Evolutionary conservation across 2,329 filamentous ascomycete genomes (phyloP).

Genomic region (Pseudogymnoascus sp.): DNA sequence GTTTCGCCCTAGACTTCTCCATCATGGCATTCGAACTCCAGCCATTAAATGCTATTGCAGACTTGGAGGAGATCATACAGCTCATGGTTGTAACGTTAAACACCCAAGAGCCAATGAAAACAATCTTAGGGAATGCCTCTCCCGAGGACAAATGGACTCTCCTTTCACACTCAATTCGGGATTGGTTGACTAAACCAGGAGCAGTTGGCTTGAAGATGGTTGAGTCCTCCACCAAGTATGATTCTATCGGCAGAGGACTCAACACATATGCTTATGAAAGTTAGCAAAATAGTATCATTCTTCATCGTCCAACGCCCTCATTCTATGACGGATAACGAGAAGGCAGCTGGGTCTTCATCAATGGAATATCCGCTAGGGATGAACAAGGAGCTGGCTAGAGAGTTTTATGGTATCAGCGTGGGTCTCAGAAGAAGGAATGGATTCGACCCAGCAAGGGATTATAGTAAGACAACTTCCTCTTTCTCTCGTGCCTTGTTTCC

Average conservation of each 20-base stretch:
- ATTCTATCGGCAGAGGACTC: neutral
- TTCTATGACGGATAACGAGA: neutral
- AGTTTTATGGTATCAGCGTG: neutral
- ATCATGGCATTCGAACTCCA: neutral
- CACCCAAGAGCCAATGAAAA: neutral
- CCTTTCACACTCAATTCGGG: neutral
- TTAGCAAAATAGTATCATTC: neutral
- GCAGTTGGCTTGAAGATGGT: neutral
- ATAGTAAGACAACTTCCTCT: neutral
- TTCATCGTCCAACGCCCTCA: neutral
- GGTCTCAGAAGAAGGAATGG: neutral
- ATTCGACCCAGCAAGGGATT: neutral
- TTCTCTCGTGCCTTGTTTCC: neutral
- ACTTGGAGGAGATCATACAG: neutral
- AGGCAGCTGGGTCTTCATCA: neutral
- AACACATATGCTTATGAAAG: neutral
- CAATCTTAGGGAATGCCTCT: neutral
- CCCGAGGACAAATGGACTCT: neutral
- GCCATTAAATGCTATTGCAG: neutral
- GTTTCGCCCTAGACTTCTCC: neutral
- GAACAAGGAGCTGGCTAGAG: neutral
- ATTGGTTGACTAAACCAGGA: neutral
- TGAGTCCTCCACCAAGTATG: neutral
- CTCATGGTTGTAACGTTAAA: neutral
- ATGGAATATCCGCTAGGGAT: neutral